Base-by-base conservation (phyloP, 306 rosid species). In the Begonia loranthoides region DNA sequence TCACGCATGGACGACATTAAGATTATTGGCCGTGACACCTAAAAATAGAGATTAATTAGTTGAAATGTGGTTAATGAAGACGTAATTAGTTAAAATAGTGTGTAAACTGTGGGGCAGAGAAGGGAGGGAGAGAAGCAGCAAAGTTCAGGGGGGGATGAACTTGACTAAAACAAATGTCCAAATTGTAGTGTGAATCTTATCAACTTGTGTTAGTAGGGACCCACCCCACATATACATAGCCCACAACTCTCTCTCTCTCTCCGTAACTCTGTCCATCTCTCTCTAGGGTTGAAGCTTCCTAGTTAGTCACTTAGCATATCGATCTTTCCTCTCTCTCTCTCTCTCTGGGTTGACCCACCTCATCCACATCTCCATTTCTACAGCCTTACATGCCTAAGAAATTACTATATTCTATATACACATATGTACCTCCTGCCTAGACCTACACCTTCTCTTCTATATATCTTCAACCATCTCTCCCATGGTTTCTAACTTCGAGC, bases 81-180 rank as follows among this genome's bases (percentile, higher is more conserved):
- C 70, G 58, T n/a, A 51, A 64, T 15, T 46, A 61, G 58, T 40
- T 46, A 13, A 15, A 17, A 44, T 38, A 64, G 69, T 60, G 58
- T 57, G 64, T 40, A 46, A 24, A 51, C 10, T 45, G n/a, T n/a
- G 5, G 12, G 40, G 13, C 9, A 1, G 14, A 36, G 38, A 24
- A 7, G 13, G 13, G 1, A 5, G n/a, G 4, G 10, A 5, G 9
- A 24, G 55, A 48, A 61, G 61, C 78, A 73, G 75, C 77, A 78
- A 57, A 64, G 70, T 40, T 66, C 94, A 80, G 92, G 94, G 97
- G 22, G 95, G 95, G 95, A 90, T 90, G 95, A 74, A 90, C 83
- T 66, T 71, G 54, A 58, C 61, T 36, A 57, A 72, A 62, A 70
- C 70, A 66, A 68, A 4, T 85, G 80, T 80, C 90, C 86, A 77